Conservation (phyloP, 768 basidiomycete species). For the Tricholoma bakamatsutake region DNA sequence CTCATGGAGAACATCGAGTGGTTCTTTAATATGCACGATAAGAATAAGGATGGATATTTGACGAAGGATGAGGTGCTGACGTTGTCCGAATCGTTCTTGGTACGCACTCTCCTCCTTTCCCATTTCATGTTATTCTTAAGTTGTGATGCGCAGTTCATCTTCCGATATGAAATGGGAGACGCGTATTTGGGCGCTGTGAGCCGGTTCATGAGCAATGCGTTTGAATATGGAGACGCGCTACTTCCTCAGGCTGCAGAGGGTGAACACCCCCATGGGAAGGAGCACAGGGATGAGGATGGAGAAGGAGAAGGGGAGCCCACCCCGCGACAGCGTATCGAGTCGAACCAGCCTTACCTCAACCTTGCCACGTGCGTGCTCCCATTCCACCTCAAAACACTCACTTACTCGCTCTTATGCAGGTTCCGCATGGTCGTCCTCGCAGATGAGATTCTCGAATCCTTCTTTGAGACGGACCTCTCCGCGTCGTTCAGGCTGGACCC, state of each 20-base stretch:
- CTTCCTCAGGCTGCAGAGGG: slow-evolving; percentile 43
- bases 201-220: slow-evolving; percentile 96
- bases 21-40: slow-evolving; percentile 96
- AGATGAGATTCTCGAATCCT: slow-evolving; percentile 92
- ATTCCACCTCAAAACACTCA: not conserved
- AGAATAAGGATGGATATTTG: slow-evolving; percentile 91
- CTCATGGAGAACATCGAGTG: slow-evolving; percentile 98
- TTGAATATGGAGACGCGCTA: slow-evolving; percentile 97
- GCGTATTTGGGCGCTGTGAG: slow-evolving; percentile 95
- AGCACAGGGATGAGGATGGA: slow-evolving; percentile 3
- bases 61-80: slow-evolving; percentile 97
- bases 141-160: slow-evolving; percentile 73
- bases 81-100: slow-evolving; percentile 89
- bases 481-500: slow-evolving; percentile 80
- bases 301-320: slow-evolving; percentile 25
- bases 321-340: slow-evolving; percentile 45
- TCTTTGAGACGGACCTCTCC: slow-evolving; percentile 91
- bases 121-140: not conserved
- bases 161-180: slow-evolving; percentile 95
- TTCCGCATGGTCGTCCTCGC: slow-evolving; percentile 99
- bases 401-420: slow-evolving; percentile 29
- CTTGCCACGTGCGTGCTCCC: slow-evolving; percentile 57
- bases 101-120: slow-evolving; percentile 22
- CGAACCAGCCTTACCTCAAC: slow-evolving; percentile 90
- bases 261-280: too few relatives aligned